Evolutionary conservation across 257 asterid genomes (phyloP).

Genomic region (Nicotiana otophora): DNA sequence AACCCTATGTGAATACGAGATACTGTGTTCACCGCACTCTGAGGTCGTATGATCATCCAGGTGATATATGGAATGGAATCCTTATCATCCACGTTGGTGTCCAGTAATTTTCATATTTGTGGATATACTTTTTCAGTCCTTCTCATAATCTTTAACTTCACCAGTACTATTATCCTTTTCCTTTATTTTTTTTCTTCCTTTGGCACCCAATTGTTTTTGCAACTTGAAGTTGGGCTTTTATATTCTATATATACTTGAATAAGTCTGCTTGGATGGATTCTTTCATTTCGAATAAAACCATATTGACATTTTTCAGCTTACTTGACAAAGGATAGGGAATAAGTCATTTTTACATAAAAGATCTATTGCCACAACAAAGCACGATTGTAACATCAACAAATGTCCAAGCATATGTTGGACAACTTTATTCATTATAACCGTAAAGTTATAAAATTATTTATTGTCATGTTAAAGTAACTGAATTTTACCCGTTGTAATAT

Average conservation of each 20-base stretch:
- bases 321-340: conserved; percentile 12
- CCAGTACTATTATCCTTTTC: not conserved
- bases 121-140: conserved; percentile 20
- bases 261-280: conserved; percentile 19
- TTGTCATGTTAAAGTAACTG: not conserved
- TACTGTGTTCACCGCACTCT: not conserved
- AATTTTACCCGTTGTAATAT: too few relatives aligned
- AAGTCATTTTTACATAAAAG: not conserved
- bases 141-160: conserved; percentile 24
- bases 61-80: conserved; percentile 41
- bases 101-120: conserved; percentile 26
- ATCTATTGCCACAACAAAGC: not conserved
- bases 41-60: conserved; percentile 11
- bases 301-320: conserved; percentile 3
- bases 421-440: not conserved
- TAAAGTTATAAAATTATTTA: not conserved
- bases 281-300: conserved; percentile 13
- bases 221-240: conserved; percentile 25
- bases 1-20: not conserved
- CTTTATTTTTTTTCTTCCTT: not conserved
- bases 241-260: not conserved
- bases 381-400: not conserved
- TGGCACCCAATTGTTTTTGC: conserved; percentile 12
- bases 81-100: conserved; percentile 38
- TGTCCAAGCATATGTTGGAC: not conserved